A percentile compares a stretch with the other conserved stretches of the same genome.
Conservation (phyloP, 1,284 basidiomycete genomes). For the Boletus sp. region DNA sequence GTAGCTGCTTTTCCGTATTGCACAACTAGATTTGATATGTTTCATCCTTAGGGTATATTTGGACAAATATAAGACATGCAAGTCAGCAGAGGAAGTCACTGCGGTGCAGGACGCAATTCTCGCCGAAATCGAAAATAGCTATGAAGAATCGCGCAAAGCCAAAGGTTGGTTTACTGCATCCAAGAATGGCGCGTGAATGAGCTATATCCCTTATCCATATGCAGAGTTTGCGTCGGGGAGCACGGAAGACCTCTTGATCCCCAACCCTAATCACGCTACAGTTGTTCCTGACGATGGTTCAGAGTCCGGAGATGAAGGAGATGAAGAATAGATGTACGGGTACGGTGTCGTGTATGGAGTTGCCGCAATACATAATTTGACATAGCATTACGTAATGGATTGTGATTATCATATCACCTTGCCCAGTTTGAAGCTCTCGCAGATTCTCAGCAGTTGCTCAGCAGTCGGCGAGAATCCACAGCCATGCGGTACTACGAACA, state of each 20-base stretch:
- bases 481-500: constrained; percentile 79
- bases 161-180: constrained; percentile 16
- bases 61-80: constrained; percentile 70
- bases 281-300: constrained; percentile 4
- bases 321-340: constrained; percentile 2
- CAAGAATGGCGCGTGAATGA: not conserved
- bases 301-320: constrained; percentile 14
- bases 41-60: constrained; percentile 49
- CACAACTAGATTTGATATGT: not conserved
- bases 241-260: constrained; percentile 30
- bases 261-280: constrained; percentile 30
- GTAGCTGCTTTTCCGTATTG: no score
- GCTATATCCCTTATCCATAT: not conserved
- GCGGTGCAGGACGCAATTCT: constrained; percentile 73
- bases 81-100: constrained; percentile 57
- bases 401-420: constrained; percentile 1
- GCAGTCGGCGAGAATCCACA: not conserved
- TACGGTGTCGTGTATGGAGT: no score
- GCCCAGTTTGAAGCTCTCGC: no score
- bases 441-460: not conserved
- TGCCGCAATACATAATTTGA: no score
- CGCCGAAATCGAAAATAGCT: constrained; percentile 56
- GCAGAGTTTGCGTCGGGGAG: constrained; percentile 13
- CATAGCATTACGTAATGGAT: constrained; percentile 2
- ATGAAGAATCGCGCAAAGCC: constrained; percentile 23